phyloP scores from a whole-genome alignment of 768 basidiomycete species.

The Lactarius trivialis region DNA sequence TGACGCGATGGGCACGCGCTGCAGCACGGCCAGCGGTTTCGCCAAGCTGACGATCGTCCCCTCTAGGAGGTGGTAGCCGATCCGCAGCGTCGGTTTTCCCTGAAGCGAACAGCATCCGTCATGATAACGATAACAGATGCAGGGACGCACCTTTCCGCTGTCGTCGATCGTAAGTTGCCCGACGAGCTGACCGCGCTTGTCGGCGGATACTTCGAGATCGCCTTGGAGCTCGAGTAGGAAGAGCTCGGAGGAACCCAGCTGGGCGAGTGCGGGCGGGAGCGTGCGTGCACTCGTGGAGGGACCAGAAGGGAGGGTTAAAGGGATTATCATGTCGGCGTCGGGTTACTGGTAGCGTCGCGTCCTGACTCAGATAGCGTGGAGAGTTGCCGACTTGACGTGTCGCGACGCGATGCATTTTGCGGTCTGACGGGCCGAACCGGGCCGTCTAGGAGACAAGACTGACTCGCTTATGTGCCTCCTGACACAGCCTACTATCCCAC shows the following conservation, averaged over 20 bases:
- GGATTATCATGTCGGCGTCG: slow-evolving; percentile 53
- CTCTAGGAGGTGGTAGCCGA: slow-evolving; percentile 89
- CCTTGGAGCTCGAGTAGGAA: slow-evolving; percentile 89
- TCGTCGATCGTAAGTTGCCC: slow-evolving; percentile 69
- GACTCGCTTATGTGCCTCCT: neutral
- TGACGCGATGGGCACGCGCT: slow-evolving; percentile 32
- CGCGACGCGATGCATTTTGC: neutral
- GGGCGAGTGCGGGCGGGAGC: slow-evolving; percentile 58
- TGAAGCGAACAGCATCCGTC: slow-evolving; percentile 26
- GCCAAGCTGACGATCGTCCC: slow-evolving; percentile 70
- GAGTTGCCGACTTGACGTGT: neutral
- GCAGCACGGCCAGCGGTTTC: slow-evolving; percentile 78
- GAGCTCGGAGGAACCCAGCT: slow-evolving; percentile 71
- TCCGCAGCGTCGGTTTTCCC: slow-evolving; percentile 72
- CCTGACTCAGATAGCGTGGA: neutral
- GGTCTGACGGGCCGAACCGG: neutral
- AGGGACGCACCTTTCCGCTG: slow-evolving; percentile 38
- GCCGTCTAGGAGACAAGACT: too few species aligned
- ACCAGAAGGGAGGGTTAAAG: slow-evolving; percentile 40
- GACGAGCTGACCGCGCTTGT: slow-evolving; percentile 64
- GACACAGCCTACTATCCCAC: neutral
- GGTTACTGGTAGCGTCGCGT: neutral
- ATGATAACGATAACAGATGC: neutral
- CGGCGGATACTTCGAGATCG: slow-evolving; percentile 62
- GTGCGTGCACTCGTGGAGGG: slow-evolving; percentile 29